phyloP scores from a whole-genome alignment of 2,329 filamentous ascomycete genomes.

The Paecilomyces dactylethromorphus region DNA sequence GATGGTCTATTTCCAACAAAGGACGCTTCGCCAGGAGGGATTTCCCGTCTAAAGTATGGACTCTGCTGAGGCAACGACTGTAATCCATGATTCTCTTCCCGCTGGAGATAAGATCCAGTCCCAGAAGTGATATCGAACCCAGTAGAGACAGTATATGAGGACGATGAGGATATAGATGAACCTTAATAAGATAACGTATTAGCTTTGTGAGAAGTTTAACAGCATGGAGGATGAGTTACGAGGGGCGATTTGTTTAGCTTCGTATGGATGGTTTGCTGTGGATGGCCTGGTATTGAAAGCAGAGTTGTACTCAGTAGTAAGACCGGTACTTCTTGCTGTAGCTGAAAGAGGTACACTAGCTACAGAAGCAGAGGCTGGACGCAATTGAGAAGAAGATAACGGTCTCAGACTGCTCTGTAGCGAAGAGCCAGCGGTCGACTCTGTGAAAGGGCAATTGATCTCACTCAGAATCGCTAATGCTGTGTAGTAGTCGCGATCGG shows the following conservation, averaged over 20 bases:
- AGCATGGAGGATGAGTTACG: background rate
- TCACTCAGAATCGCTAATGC: constrained; percentile 35
- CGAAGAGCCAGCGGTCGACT: constrained; percentile 23
- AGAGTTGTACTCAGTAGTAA: background rate
- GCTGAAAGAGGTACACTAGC: background rate
- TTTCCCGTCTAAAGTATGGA: background rate
- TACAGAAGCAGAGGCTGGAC: constrained; percentile 6
- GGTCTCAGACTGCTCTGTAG: constrained; percentile 13
- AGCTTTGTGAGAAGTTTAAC: background rate
- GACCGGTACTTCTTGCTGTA: background rate
- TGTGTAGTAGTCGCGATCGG: constrained; percentile 34
- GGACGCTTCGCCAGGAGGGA: background rate
- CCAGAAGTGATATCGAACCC: background rate
- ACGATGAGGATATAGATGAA: constrained; percentile 3
- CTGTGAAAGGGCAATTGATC: constrained; percentile 37
- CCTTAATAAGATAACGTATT: background rate
- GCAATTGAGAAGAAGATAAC: constrained; percentile 19
- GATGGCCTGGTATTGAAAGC: background rate
- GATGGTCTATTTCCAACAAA: constrained; percentile 14
- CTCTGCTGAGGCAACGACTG: background rate
- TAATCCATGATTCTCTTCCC: background rate
- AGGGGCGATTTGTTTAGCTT: background rate
- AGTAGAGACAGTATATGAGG: constrained; percentile 5
- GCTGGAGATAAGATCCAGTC: background rate
- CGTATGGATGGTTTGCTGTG: background rate